phyloP scores from a whole-genome alignment of 2,329 filamentous ascomycete species.

The Colletotrichum sp. region DNA sequence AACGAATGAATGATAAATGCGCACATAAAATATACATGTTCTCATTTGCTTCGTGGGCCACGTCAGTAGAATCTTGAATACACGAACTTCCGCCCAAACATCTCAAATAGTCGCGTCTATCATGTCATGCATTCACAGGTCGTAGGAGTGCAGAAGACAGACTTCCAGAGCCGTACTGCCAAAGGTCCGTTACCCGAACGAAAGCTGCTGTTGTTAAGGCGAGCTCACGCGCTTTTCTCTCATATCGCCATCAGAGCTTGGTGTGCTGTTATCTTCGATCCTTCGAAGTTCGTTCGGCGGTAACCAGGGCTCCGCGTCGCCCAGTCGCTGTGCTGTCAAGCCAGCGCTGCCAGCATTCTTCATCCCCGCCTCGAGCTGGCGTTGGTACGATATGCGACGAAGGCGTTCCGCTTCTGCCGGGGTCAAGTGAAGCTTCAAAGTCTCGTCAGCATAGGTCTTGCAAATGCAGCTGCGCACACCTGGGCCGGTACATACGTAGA shows the following conservation, averaged over 20 bases:
- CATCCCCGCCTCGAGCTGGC: slow-evolving; percentile 57
- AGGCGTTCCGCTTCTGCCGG: slow-evolving; percentile 55
- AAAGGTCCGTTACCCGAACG: background rate
- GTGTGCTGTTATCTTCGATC: background rate
- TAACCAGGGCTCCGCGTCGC: slow-evolving; percentile 34
- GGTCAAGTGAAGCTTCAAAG: slow-evolving; percentile 50
- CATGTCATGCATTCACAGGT: background rate
- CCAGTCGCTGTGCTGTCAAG: slow-evolving; percentile 43
- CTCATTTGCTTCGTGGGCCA: background rate
- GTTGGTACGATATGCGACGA: slow-evolving; percentile 54
- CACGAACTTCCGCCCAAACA: background rate
- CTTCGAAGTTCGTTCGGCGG: background rate
- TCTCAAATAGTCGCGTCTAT: background rate
- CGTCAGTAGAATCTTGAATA: background rate
- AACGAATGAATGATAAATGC: background rate
- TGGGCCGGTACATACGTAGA: slow-evolving; percentile 30
- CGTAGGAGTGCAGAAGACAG: background rate
- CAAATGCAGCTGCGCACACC: background rate
- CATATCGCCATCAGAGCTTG: background rate
- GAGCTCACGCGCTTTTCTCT: background rate
- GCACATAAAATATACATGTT: background rate
- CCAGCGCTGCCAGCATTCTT: slow-evolving; percentile 48
- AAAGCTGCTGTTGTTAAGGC: background rate
- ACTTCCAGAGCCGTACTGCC: background rate
- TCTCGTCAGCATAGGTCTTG: background rate